Percentiles rank a stretch among this genome's conserved stretches.
phyloP scores from a whole-genome alignment of 83 land plant species.

The Diphasiastrum complanatum region DNA sequence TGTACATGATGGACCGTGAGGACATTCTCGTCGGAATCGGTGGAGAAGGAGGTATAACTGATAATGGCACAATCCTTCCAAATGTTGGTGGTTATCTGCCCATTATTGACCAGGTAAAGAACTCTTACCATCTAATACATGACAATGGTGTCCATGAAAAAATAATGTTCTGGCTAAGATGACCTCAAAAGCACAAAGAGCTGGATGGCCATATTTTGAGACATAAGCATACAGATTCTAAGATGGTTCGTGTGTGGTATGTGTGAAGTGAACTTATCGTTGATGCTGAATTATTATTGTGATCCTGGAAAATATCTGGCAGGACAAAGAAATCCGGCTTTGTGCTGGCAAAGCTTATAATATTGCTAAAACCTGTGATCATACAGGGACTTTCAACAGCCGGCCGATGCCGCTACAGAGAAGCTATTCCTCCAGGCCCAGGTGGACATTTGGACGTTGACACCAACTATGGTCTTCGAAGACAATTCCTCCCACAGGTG shows the following conservation, averaged over 20 bases:
- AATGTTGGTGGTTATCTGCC: conserved; percentile 87
- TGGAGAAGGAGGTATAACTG: conserved; percentile 75
- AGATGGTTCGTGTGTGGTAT: not conserved
- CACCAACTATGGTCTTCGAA: conserved; percentile 57
- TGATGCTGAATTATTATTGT: no score
- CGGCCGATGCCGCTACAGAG: conserved; percentile 69
- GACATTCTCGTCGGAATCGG: conserved; percentile 77
- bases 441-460: conserved; percentile 57
- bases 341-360: no score
- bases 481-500: conserved; percentile 76
- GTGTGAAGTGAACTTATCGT: not conserved
- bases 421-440: conserved; percentile 65
- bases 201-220: not conserved
- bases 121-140: not conserved
- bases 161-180: not conserved
- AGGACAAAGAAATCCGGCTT: no score
- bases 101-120: conserved; percentile 71
- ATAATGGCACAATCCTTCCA: conserved; percentile 49
- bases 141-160: not conserved
- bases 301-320: no score
- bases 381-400: conserved; percentile 49
- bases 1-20: conserved; percentile 84
- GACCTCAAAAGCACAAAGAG: not conserved
- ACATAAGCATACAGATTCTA: not conserved
- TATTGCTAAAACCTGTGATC: no score